Evolutionary conservation across 2,329 filamentous ascomycete genomes (phyloP), one percentile per base, ranked within the genome.

Genomic region (Myriosclerotinia scirpicola): DNA sequence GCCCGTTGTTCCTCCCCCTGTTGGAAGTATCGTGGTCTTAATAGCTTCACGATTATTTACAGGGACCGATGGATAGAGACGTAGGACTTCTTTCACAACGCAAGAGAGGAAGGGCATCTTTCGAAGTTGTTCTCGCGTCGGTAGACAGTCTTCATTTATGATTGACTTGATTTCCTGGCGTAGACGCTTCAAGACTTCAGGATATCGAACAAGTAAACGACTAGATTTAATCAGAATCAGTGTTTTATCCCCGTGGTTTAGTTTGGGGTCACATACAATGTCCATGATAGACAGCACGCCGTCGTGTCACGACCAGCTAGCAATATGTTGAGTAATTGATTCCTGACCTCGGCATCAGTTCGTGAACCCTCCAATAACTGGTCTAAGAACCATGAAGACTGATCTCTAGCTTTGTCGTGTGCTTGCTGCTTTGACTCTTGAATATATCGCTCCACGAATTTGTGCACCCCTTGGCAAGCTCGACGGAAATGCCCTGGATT

Each of bases 221-320:
- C 68, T 70, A 42, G 38, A 61, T 34, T 11, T 20, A 44, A 38
- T 58, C 50, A 56, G 67, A 42, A 67, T 58, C 20, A 46, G n/a
- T 53, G 20, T 34, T 6, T 46, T 14, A 20, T 56, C 44, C 38
- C 53, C 48, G 17, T 17, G 14, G 42, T 46, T 0, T 62, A 48
- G 5, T 52, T 20, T 50, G 40, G 15, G 42, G 9, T 52, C 0
- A 67, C 64, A 67, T 17, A 70, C 69, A 71, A 66, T 38, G 56
- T 82, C 77, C 71, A 83, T 79, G 1, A 80, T 8, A 81, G 72
- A 2, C 80, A 69, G 17, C 65, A 67, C 26, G 78, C 78, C 0
- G 79, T 81, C 5, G 79, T 80, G 64, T 81, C 80, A 44, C 80
- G 73, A 8, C 78, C 79, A 3, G 79, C 79, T 34, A 79, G 66